Percentiles rank a stretch among this genome's conserved stretches.
These are phyloP conservation scores for Fragilaria crotonensis DNA, from an alignment of 108 stramenopile species.

Conservation along the genomic window DNA sequence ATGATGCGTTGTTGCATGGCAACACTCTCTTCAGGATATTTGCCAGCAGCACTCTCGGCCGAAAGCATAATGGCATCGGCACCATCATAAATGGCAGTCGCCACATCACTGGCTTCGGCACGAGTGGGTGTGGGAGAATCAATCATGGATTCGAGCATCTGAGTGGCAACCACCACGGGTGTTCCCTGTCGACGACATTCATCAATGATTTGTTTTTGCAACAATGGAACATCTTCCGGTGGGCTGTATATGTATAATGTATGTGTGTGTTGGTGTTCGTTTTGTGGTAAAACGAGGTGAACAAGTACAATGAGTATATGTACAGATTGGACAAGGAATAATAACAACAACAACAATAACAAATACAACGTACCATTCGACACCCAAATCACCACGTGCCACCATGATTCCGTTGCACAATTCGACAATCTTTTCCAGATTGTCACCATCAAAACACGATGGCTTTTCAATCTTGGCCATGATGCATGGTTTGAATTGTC, in stretches of 20 bases:
- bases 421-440: conserved; percentile 69
- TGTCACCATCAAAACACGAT: conserved; percentile 67
- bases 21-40: conserved; percentile 90
- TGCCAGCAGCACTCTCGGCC: conserved; percentile 88
- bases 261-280: no score
- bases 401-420: conserved; percentile 96
- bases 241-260: conserved; percentile 26
- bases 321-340: neutral
- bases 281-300: no score
- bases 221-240: conserved; percentile 92
- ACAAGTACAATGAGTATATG: no score
- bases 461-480: conserved; percentile 99
- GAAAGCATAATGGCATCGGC: conserved; percentile 95
- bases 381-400: conserved; percentile 95
- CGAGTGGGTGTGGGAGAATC: conserved; percentile 90
- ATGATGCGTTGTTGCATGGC: conserved; percentile 95
- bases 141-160: conserved; percentile 88
- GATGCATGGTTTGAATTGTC: conserved; percentile 61
- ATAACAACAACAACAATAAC: neutral
- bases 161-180: conserved; percentile 89
- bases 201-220: conserved; percentile 94
- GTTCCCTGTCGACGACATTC: conserved; percentile 80
- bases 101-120: conserved; percentile 91
- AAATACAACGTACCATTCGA: conserved; percentile 50
- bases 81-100: conserved; percentile 96